phyloP scores from a whole-genome alignment of 2,329 filamentous ascomycete species.

The Akanthomyces uredinophilus region DNA sequence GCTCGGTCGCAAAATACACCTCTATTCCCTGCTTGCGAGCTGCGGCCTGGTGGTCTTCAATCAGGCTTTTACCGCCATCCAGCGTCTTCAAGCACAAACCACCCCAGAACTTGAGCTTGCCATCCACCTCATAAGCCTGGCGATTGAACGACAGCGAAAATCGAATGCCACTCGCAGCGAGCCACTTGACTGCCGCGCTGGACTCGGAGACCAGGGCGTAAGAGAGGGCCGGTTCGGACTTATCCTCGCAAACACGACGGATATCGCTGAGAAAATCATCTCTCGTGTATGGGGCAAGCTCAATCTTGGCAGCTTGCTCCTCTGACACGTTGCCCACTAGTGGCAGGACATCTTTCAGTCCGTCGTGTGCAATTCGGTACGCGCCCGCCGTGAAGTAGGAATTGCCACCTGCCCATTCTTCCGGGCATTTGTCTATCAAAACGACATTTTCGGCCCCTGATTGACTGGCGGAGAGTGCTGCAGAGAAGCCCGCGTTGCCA shows the following conservation, averaged over 20 bases:
- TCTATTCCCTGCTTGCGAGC: conserved; percentile 39
- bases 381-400: conserved; percentile 62
- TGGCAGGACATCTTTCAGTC: conserved; percentile 52
- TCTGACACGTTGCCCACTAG: conserved; percentile 54
- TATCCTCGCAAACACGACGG: conserved; percentile 48
- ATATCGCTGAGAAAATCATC: conserved; percentile 53
- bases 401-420: conserved; percentile 58
- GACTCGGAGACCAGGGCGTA: conserved; percentile 47
- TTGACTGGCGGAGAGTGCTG: conserved; percentile 52
- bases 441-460: conserved; percentile 40
- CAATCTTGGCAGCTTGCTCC: conserved; percentile 44
- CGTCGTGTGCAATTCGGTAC: conserved; percentile 52
- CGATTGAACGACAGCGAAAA: conserved; percentile 60
- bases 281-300: conserved; percentile 52
- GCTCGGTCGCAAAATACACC: conserved; percentile 42
- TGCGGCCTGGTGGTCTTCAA: conserved; percentile 41
- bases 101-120: conserved; percentile 61
- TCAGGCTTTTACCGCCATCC: conserved; percentile 55
- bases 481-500: conserved; percentile 60
- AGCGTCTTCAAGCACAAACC: conserved; percentile 55
- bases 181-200: conserved; percentile 48
- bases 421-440: conserved; percentile 55
- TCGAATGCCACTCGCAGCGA: conserved; percentile 46
- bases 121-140: conserved; percentile 60
- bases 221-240: conserved; percentile 45